Evolutionary conservation across 805 yeast species (phyloP).

Genomic region (Sugiyamaella floridensis): DNA sequence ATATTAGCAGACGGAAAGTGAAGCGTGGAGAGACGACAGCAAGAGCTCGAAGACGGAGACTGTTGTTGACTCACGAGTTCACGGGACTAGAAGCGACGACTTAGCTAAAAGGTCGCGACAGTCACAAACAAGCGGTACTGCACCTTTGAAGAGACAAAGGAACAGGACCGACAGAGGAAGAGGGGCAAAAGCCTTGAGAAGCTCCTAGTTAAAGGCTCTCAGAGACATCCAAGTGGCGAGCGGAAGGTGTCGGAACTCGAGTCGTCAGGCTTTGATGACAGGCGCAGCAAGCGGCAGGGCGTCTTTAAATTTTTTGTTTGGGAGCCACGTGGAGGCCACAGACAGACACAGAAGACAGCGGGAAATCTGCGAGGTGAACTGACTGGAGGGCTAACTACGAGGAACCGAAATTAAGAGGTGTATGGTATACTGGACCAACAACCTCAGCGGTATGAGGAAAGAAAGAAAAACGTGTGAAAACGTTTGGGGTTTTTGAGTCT

Average conservation of each 20-base stretch:
- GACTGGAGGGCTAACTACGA: no score
- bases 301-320: no score
- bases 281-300: background rate
- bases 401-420: no score
- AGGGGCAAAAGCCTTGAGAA: background rate
- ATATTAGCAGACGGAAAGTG: background rate
- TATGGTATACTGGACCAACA: slow-evolving; percentile 1
- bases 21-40: background rate
- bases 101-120: slow-evolving; percentile 24
- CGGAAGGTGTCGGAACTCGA: background rate
- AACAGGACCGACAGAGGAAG: background rate
- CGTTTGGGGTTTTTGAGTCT: no score
- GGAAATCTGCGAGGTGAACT: no score
- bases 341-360: no score
- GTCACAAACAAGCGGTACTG: background rate
- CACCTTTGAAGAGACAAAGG: background rate
- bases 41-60: background rate
- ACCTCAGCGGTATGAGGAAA: slow-evolving; percentile 7
- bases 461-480: slow-evolving; percentile 2
- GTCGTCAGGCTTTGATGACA: background rate
- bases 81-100: slow-evolving; percentile 13
- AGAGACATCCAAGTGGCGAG: background rate
- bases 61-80: background rate
- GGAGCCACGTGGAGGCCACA: no score
- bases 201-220: slow-evolving; percentile 9